Evolutionary conservation across 2,329 filamentous ascomycete species (phyloP).

Genomic region (Phaeosphaeriaceae sp.): DNA sequence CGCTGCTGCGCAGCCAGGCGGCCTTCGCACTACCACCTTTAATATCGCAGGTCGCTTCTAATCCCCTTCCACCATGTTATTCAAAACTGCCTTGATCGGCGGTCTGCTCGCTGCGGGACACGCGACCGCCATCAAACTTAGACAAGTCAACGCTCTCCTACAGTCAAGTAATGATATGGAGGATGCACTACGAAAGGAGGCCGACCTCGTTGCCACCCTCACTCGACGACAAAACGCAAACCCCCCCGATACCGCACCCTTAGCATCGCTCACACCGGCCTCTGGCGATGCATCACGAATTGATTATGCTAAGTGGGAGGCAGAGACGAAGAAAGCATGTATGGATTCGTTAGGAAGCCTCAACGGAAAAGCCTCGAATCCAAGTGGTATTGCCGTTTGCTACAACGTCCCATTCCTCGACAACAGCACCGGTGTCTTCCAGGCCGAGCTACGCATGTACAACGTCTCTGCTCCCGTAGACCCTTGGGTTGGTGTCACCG

Average conservation of each 20-base stretch:
- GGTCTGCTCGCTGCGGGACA: constrained; percentile 43
- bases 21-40: constrained; percentile 36
- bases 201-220: constrained; percentile 42
- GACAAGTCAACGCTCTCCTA: constrained; percentile 33
- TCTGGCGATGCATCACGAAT: constrained; percentile 43
- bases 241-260: constrained; percentile 32
- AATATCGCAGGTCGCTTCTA: constrained; percentile 44
- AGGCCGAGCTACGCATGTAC: constrained; percentile 78
- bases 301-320: constrained; percentile 44
- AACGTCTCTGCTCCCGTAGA: constrained; percentile 66
- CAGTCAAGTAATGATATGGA: constrained; percentile 41
- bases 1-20: constrained; percentile 48
- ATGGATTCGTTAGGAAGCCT: constrained; percentile 61
- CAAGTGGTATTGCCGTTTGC: constrained; percentile 78
- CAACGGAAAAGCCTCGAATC: constrained; percentile 66
- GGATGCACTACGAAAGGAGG: constrained; percentile 40
- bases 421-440: constrained; percentile 71
- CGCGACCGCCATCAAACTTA: constrained; percentile 35
- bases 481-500: constrained; percentile 52
- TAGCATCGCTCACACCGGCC: constrained; percentile 39
- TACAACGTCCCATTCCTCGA: constrained; percentile 80
- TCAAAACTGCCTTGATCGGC: constrained; percentile 37
- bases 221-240: constrained; percentile 45
- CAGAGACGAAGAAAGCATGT: constrained; percentile 62
- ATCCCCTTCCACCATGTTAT: constrained; percentile 41